phyloP scores from a whole-genome alignment of 2,329 filamentous ascomycete genomes.

The Teratosphaeria epicoccoides region DNA sequence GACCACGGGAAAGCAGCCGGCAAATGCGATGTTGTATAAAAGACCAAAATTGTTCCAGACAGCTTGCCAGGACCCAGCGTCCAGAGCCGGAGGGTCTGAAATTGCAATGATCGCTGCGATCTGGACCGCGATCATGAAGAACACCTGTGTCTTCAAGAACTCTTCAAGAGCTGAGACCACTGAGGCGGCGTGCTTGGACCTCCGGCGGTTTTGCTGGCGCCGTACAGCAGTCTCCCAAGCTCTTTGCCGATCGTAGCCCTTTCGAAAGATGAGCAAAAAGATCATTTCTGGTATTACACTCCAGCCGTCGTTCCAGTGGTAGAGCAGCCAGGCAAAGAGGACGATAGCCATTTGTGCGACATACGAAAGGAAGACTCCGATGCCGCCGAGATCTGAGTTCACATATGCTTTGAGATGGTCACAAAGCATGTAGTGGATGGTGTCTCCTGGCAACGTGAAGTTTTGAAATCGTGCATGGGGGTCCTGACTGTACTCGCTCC shows the following conservation, averaged over 20 bases:
- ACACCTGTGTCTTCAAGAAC: conserved; percentile 12
- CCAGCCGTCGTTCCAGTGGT: conserved; percentile 9
- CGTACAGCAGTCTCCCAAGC: neutral
- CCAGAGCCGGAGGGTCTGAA: conserved; percentile 6
- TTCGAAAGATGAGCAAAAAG: neutral
- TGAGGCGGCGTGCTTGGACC: neutral
- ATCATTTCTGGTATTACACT: conserved; percentile 1
- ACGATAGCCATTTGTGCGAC: conserved; percentile 9
- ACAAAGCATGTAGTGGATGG: neutral
- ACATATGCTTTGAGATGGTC: conserved; percentile 5
- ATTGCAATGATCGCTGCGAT: conserved; percentile 9
- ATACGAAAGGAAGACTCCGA: conserved; percentile 11
- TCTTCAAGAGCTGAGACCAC: conserved; percentile 7
- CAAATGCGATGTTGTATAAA: conserved; percentile 8
- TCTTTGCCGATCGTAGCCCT: neutral
- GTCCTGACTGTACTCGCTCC: neutral
- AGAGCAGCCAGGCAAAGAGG: conserved; percentile 6
- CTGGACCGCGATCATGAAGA: conserved; percentile 12
- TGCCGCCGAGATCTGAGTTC: conserved; percentile 10
- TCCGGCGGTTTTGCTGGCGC: conserved; percentile 2
- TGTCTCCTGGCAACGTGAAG: neutral
- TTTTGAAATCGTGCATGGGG: neutral
- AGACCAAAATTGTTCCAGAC: conserved; percentile 10
- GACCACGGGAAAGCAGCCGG: conserved; percentile 8
- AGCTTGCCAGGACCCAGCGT: neutral